Conservation (phyloP, 2,329 filamentous ascomycete species). For the Ustulina deusta region DNA sequence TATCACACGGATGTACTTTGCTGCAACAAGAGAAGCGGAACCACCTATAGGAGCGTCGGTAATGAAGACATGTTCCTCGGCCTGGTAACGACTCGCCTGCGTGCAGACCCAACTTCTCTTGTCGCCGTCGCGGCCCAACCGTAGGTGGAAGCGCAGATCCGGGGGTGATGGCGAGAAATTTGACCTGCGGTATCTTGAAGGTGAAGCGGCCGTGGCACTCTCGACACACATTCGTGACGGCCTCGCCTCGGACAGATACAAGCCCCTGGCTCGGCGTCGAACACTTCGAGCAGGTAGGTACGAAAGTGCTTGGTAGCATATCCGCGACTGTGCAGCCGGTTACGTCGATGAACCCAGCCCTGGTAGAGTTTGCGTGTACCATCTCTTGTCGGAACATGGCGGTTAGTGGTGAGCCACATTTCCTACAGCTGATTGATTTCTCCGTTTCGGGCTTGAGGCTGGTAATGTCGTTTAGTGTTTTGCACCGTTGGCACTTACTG, state of each 20-base stretch:
- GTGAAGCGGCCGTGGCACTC: slow-evolving; percentile 84
- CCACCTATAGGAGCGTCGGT: slow-evolving; percentile 70
- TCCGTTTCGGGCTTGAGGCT: slow-evolving; percentile 69
- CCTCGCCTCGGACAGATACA: slow-evolving; percentile 78
- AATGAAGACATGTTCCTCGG: slow-evolving; percentile 68
- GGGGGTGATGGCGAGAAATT: slow-evolving; percentile 77
- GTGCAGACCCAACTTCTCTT: slow-evolving; percentile 67
- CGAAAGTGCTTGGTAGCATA: slow-evolving; percentile 82
- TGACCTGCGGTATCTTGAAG: slow-evolving; percentile 81
- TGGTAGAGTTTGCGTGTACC: slow-evolving; percentile 78
- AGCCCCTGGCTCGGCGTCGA: slow-evolving; percentile 77
- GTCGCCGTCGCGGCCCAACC: slow-evolving; percentile 58
- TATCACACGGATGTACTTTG: slow-evolving; percentile 71
- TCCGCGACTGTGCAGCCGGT: slow-evolving; percentile 80
- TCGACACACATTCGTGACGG: slow-evolving; percentile 79
- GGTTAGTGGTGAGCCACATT: slow-evolving; percentile 66
- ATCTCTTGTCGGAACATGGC: slow-evolving; percentile 74
- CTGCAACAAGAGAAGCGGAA: slow-evolving; percentile 74
- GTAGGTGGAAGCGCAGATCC: slow-evolving; percentile 59
- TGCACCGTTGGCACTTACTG: slow-evolving; percentile 84
- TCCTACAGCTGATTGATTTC: slow-evolving; percentile 67
- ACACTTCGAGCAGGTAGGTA: slow-evolving; percentile 81
- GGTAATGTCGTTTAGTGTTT: slow-evolving; percentile 76
- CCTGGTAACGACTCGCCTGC: slow-evolving; percentile 67
- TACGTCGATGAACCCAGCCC: slow-evolving; percentile 82